Evolutionary conservation across 495 filamentous ascomycete genomes (phyloP), one percentile per base, ranked within the genome.

Genomic region (Copromyces sp.): DNA sequence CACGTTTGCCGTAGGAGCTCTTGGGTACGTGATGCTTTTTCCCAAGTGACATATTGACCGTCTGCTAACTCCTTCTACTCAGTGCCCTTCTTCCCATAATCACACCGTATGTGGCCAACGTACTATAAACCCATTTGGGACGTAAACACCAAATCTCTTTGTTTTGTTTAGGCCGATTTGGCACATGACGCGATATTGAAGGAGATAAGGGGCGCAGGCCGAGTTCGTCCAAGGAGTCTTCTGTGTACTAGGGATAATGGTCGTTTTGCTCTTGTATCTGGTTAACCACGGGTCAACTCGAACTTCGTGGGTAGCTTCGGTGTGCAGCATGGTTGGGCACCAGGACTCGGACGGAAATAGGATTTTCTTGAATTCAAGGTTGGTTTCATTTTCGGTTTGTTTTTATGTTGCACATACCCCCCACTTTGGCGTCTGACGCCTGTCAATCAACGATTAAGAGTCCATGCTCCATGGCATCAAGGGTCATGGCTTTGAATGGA

Each of bases 21-120:
- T 98, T 82, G 94, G 94, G 95, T 98, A 86, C 83, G 94, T 90
- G 35, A 24, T 53, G n/a, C 41, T 7, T 37, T 12, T 38, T 37
- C 61, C 37, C 65, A 14, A 69, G 4, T 16, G 40, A 44, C 17
- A 4, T 41, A 45, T 5, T 17, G 39, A 39, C 47, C 39, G 9
- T 35, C 32, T 3, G 39, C 74, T 73, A 71, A 78, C 75, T 39
- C 35, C 1, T 69, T 68, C 47, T 73, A 0, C 24, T 78, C 74
- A 87, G 74, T 65, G 47, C 74, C 3, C 68, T 76, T 32, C 53
- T 73, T 35, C 90, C 89, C 53, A 83, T 88, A 39, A 72, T 90
- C 20, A 83, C 87, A 70, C 88, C 89, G 4, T 89, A 88, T 73
- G 82, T 90, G 37, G 80, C 82, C 75, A 83, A 81, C 72, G 82